Percentiles rank a stretch among this genome's conserved stretches.
Evolutionary conservation across 495 filamentous ascomycete species (phyloP).

Genomic region (Daldinia childiae): DNA sequence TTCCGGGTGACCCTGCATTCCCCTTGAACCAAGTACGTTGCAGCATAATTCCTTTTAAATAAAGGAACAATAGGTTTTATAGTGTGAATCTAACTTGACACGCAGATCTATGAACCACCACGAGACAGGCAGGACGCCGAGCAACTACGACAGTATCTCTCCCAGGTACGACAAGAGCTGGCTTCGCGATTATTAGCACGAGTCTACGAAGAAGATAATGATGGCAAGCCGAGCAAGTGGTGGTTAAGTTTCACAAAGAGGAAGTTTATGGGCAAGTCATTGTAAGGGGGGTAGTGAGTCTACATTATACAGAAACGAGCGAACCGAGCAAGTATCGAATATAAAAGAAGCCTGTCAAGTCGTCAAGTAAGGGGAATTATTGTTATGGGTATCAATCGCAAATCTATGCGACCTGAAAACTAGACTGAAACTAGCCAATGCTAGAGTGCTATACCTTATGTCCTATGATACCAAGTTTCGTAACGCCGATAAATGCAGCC

Average conservation of each 20-base stretch:
- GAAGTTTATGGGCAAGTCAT: constrained; percentile 98
- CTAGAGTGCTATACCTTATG: constrained; percentile 16
- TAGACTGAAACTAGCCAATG: constrained; percentile 22
- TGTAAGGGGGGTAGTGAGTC: constrained; percentile 58
- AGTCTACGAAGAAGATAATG: constrained; percentile 85
- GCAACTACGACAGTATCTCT: constrained; percentile 83
- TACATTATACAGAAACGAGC: constrained; percentile 15
- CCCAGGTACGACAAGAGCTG: constrained; percentile 91
- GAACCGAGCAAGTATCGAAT: not conserved
- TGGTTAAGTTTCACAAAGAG: constrained; percentile 99
- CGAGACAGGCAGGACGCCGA: constrained; percentile 88
- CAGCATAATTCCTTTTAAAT: not conserved
- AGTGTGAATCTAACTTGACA: constrained; percentile 10
- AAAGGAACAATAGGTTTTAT: not conserved
- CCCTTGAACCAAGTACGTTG: constrained; percentile 82
- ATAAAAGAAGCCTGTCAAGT: constrained; percentile 5
- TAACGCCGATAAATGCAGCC: constrained; percentile 31
- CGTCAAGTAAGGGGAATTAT: constrained; percentile 11
- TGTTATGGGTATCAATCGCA: constrained; percentile 32
- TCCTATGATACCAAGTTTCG: not conserved
- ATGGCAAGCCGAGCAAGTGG: constrained; percentile 90
- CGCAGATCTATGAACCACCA: constrained; percentile 71
- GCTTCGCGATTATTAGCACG: constrained; percentile 80
- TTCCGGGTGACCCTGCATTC: constrained; percentile 93
- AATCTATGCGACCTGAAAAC: constrained; percentile 17